Evolutionary conservation across 495 filamentous ascomycete species (phyloP), one percentile per base, ranked within the genome.

Genomic region (Tirmania nivea): DNA sequence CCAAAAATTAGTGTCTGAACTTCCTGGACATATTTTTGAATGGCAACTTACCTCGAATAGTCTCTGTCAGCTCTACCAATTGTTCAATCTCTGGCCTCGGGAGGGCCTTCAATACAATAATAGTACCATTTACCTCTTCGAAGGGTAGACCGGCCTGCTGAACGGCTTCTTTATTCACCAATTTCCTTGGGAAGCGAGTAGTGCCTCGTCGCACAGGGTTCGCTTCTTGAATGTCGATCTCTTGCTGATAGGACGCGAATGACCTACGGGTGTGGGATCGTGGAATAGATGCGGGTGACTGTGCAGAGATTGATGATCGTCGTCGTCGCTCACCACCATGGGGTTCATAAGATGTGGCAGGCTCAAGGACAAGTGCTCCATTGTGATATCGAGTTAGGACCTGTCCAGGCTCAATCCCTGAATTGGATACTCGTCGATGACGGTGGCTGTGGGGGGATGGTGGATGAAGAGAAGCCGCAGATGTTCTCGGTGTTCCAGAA

Each of bases 21-120:
- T 3, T 31, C 25, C 3, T 31, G 25, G 7, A 31, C 25, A 31
- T 31, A 7, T 5, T 31, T 31, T 31, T 31, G 25, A 31, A 31
- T 31, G 7, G 25, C 25, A 17, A 64, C 62, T 59, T 61, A 64
- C 62, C 58, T 64, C 56, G 62, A 47, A 65, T 57, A 56, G 64
- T 54, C 39, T 52, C 54, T 10, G 62, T 62, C 48, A 61, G 55
- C 54, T 62, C 62, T 49, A 64, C 62, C 54, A 64, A 57, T 37
- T 42, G 53, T 14, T 59, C 56, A 31, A 65, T 64, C 35, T 65
- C 59, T 11, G 54, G 55, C 37, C 54, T 59, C 12, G 47, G 42
- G 1, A 65, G 59, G 31, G 62, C 62, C 49, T 55, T 60, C 8
- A 62, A 17, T 12, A 65, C 54, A 34, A 64, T 54, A 25, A 65